Base-by-base conservation (phyloP, 2,329 filamentous ascomycete genomes). In the Botrytis medusae region DNA sequence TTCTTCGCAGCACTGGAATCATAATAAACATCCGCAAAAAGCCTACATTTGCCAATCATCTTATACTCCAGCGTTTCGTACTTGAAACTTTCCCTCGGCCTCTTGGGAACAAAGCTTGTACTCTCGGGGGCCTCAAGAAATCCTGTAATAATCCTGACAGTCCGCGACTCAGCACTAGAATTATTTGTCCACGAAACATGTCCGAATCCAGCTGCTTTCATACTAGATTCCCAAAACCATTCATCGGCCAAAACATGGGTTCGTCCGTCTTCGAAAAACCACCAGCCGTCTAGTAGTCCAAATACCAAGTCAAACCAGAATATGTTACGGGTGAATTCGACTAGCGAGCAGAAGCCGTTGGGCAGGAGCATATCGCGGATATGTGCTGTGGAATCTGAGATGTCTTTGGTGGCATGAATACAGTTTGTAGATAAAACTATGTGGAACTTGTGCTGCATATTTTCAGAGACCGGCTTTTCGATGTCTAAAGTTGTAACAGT, bases 251-350 rank as follows among this genome's bases (percentile, higher is more conserved):
- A 51, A 14, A 51, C 48, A 20, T 51, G 48, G 25, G 48, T 25
- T 51, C 48, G 10, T 14, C 48, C 25, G 48, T 51, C 77, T 74
- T 67, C 77, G 78, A 1, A 48, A 34, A 77, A 62, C 79, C 79
- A 80, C 79, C 79, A 80, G 14, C 79, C 78, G 42, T 79, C 79
- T 18, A 80, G 71, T 6, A 78, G 74, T 20, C 78, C 79, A 71
- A 78, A 78, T 6, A 78, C 73, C 22, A 80, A 40, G 67, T 80
- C 79, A 29, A 76, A 72, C 76, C 76, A 80, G 51, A 67, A 74
- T 3, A 77, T 25, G 10, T 60, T 72, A 32, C 68, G 46, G 0
- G 79, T 80, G 34, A 80, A 72, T 60, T 79, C 79, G 10, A 77
- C 61, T 22, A 79, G 61, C 1, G 72, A 64, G 7, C 79, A 67